Evolutionary conservation across 805 yeast species (phyloP).

Genomic region (Cyberlindnera maclurae): DNA sequence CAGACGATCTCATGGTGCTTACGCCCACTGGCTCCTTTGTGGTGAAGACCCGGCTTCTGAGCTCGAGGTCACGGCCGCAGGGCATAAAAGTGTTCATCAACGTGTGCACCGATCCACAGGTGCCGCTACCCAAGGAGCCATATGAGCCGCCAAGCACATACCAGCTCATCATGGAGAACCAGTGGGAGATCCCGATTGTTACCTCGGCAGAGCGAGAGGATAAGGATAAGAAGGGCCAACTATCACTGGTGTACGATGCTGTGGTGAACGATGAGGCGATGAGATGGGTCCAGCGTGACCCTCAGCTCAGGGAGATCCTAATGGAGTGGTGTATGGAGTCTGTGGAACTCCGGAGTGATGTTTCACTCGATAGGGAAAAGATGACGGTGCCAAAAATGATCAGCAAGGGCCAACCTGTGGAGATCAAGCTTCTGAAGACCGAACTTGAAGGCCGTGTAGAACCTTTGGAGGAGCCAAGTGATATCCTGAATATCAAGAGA

Average conservation of each 20-base stretch:
- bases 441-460: constrained; percentile 33
- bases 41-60: constrained; percentile 47
- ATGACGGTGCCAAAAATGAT: constrained; percentile 64
- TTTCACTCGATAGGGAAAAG: constrained; percentile 52
- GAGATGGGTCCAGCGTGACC: constrained; percentile 51
- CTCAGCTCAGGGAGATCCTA: constrained; percentile 55
- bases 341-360: constrained; percentile 48
- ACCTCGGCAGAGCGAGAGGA: constrained; percentile 50
- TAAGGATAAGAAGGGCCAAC: constrained; percentile 62
- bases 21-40: constrained; percentile 68
- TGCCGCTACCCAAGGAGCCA: constrained; percentile 53
- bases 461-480: constrained; percentile 36
- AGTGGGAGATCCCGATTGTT: constrained; percentile 84
- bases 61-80: constrained; percentile 28
- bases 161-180: constrained; percentile 55
- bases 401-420: constrained; percentile 54
- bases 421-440: constrained; percentile 35
- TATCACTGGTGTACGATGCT: constrained; percentile 70
- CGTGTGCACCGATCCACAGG: constrained; percentile 56
- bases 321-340: constrained; percentile 83
- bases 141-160: constrained; percentile 55
- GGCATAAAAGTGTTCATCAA: constrained; percentile 68
- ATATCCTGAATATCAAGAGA: constrained; percentile 19
- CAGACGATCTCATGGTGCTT: constrained; percentile 21
- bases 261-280: constrained; percentile 60